A percentile compares a stretch with the other conserved stretches of the same genome.
phyloP scores from a whole-genome alignment of 2,329 filamentous ascomycete species.

The Elsinoe batatas region DNA sequence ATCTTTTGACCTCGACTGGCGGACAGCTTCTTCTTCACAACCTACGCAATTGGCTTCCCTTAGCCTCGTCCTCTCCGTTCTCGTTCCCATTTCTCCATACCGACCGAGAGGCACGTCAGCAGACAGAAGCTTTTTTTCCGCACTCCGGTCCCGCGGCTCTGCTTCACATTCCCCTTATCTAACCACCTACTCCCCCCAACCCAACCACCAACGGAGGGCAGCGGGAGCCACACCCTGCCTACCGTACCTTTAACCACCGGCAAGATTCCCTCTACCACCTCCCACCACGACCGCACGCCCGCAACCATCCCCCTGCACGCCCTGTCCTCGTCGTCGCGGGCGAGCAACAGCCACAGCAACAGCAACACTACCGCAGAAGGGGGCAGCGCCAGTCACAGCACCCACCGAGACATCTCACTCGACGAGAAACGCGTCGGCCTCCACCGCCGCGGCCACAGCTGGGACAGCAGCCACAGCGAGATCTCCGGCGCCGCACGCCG shows the following conservation, averaged over 20 bases:
- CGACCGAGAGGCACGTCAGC: background rate
- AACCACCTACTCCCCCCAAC: background rate
- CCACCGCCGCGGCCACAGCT: constrained; percentile 28
- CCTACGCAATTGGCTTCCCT: constrained; percentile 9
- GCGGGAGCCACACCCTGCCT: constrained; percentile 64
- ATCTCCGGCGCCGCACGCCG: constrained; percentile 23
- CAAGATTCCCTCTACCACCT: constrained; percentile 67
- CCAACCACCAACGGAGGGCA: background rate
- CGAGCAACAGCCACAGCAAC: constrained; percentile 29
- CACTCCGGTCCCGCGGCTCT: background rate
- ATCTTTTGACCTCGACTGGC: too few relatives aligned
- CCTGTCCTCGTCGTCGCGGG: constrained; percentile 43
- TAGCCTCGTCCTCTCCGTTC: background rate
- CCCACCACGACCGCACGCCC: constrained; percentile 62
- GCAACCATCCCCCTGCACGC: constrained; percentile 83
- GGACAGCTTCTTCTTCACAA: background rate
- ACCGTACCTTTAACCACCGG: constrained; percentile 42
- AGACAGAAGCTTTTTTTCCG: background rate
- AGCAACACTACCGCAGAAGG: constrained; percentile 35
- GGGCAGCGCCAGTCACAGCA: constrained; percentile 26
- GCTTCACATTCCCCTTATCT: background rate
- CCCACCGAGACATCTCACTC: constrained; percentile 28
- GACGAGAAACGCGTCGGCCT: constrained; percentile 42
- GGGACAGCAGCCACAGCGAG: constrained; percentile 36
- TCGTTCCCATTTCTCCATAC: background rate